Evolutionary conservation across 176 grass and related monocot genomes (phyloP), one percentile per base, ranked within the genome.

Genomic region (Oryza meridionalis): DNA sequence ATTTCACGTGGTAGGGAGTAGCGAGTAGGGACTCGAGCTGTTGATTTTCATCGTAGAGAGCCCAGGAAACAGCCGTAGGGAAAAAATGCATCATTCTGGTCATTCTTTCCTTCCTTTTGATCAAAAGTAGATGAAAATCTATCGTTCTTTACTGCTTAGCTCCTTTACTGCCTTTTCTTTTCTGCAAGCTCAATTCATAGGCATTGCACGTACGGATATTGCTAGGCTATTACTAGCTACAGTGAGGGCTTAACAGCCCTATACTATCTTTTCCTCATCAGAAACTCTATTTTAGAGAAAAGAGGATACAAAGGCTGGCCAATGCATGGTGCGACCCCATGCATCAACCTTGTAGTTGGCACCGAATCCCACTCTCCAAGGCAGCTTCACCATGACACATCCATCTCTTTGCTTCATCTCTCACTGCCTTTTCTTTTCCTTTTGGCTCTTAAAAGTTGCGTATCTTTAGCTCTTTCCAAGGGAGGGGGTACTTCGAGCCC

Each of bases 401-500:
- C 72, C 83, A 77, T 77, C 81, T 86, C 77, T 74, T 83, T 81
- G 70, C 64, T 79, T 76, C 58, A 77, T 72, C 82, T 66, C 47
- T 69, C 75, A 61, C 72, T 22, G 33, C 19, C 38, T 81, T 72
- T 83, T 73, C 69, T 80, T 81, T 72, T 75, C 77, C 84, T 92
- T 94, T 94, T 49, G 82, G 82, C 64, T 64, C 84, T 79, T 64
- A 61, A 92, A 94, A 94, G 92, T 88, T 88, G 83, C 50, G 79
- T 88, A 86, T 94, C 92, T 88, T 72, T 94, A 88, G 76, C 92
- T 90, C 92, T 91, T 94, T 94, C 85, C 82, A 88, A 94, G 82
- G 79, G 81, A 40, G 72, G 65, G 75, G 70, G 69, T 87, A 82
- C 91, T 86, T 73, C 32, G 42, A 70, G 24, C 78, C 72, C 72